phyloP scores from a whole-genome alignment of 2,329 filamentous ascomycete species.

The Cephalotrichum gorgonifer region DNA sequence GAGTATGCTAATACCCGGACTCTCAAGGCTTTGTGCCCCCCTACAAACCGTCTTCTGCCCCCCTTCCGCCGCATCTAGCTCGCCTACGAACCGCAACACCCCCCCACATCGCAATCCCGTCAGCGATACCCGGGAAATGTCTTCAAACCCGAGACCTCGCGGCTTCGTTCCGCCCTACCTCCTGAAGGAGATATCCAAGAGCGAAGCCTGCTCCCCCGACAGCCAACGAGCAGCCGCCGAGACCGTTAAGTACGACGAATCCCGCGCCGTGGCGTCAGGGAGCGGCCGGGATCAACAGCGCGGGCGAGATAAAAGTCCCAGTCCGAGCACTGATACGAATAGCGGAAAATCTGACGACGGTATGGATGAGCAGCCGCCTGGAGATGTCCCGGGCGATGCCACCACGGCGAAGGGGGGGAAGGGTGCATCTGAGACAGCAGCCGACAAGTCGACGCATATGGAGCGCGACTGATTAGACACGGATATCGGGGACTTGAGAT shows the following conservation, averaged over 20 bases:
- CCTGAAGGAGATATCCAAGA: not conserved
- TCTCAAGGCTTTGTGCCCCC: not conserved
- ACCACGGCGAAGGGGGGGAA: not conserved
- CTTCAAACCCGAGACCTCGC: not conserved
- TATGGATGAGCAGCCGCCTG: not conserved
- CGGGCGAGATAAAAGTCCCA: not conserved
- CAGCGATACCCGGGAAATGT: not conserved
- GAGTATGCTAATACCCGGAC: not conserved
- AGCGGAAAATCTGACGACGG: not conserved
- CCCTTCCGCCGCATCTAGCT: not conserved
- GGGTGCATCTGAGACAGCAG: not conserved
- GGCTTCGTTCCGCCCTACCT: slow-evolving; percentile 2
- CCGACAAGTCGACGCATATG: not conserved
- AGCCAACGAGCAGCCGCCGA: not conserved
- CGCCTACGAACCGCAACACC: not conserved
- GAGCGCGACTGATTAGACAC: no score
- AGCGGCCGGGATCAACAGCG: not conserved
- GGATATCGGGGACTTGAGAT: no score
- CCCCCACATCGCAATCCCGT: not conserved
- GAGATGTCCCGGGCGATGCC: not conserved
- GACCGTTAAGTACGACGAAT: not conserved
- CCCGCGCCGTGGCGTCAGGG: not conserved
- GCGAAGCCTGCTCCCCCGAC: not conserved
- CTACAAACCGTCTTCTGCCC: not conserved
- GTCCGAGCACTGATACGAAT: not conserved